These are phyloP conservation scores for Trichothecium sympodiale DNA, from an alignment of 2,329 filamentous ascomycete genomes.

Conservation along the genomic window DNA sequence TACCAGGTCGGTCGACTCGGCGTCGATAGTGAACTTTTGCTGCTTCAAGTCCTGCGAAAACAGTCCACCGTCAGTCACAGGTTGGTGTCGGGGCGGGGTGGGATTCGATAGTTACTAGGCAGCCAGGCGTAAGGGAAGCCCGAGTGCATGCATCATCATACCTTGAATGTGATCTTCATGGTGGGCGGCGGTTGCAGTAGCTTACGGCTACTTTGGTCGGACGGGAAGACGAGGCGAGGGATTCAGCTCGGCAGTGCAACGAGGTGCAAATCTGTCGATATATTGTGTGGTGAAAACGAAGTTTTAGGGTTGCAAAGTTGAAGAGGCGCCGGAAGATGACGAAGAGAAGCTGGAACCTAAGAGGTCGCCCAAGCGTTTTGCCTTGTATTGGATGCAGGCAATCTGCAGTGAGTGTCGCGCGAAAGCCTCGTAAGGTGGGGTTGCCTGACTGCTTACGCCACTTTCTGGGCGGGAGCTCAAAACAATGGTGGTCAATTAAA, in stretches of 20 bases:
- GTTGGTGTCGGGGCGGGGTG: not conserved
- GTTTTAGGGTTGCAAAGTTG: not conserved
- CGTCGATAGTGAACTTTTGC: conserved; percentile 94
- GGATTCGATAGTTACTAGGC: not conserved
- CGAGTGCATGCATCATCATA: conserved; percentile 21
- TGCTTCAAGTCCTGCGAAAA: conserved; percentile 94
- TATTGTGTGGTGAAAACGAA: too few relatives aligned
- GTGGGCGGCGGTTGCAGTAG: conserved; percentile 27
- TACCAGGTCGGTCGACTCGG: conserved; percentile 87
- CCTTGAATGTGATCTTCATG: conserved; percentile 62
- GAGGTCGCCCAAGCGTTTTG: too few relatives aligned
- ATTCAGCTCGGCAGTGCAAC: not conserved
- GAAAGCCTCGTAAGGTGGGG: too few relatives aligned
- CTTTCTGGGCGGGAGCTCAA: too few relatives aligned
- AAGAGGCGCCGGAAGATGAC: too few relatives aligned
- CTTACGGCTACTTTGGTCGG: conserved; percentile 6
- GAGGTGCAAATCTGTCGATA: too few relatives aligned
- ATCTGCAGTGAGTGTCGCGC: too few relatives aligned
- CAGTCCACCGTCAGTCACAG: not conserved
- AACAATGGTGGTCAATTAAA: too few relatives aligned
- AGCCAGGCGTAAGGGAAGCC: not conserved
- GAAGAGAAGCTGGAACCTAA: too few relatives aligned
- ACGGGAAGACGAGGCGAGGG: not conserved
- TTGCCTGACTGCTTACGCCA: too few relatives aligned
- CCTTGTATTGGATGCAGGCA: too few relatives aligned